phyloP scores from a whole-genome alignment of 2,329 filamentous ascomycete genomes.

The Fusarium sp. region DNA sequence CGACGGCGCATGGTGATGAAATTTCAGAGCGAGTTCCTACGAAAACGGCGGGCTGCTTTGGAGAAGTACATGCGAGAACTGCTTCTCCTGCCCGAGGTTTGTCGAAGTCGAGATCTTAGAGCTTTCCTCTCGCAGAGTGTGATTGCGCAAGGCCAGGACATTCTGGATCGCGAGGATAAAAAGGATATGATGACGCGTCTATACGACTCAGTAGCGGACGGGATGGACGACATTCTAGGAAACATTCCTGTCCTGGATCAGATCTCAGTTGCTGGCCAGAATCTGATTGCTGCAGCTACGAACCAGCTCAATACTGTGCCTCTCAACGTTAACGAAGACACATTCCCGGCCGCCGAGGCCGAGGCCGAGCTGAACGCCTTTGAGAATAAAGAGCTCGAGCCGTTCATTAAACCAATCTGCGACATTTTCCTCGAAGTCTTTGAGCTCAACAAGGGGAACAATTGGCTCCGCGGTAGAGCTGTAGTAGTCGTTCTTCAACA shows the following conservation, averaged over 20 bases:
- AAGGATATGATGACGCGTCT: slow-evolving; percentile 93
- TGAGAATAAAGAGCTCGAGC: slow-evolving; percentile 88
- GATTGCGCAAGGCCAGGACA: slow-evolving; percentile 71
- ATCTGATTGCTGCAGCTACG: slow-evolving; percentile 82
- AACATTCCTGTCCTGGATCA: slow-evolving; percentile 97
- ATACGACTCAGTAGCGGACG: slow-evolving; percentile 96
- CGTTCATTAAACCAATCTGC: slow-evolving; percentile 98
- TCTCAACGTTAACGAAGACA: slow-evolving; percentile 64
- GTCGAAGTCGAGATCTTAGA: slow-evolving; percentile 90
- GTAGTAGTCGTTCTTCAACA: slow-evolving; percentile 98
- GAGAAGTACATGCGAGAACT: slow-evolving; percentile 88
- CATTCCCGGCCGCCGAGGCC: slow-evolving; percentile 75
- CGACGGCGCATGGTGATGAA: slow-evolving; percentile 95
- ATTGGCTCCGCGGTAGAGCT: slow-evolving; percentile 94
- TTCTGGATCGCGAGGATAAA: slow-evolving; percentile 72
- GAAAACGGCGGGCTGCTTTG: slow-evolving; percentile 85
- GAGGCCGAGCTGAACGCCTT: slow-evolving; percentile 95
- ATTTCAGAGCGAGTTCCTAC: slow-evolving; percentile 93
- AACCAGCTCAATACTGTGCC: slow-evolving; percentile 70
- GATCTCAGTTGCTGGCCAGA: slow-evolving; percentile 91
- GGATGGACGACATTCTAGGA: slow-evolving; percentile 97
- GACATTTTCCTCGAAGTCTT: slow-evolving; percentile 97
- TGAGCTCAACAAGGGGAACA: slow-evolving; percentile 93
- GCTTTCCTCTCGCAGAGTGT: slow-evolving; percentile 93
- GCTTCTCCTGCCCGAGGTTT: slow-evolving; percentile 89